Conservation (phyloP, 305 asterid genomes). For the Fraxinus sp. region DNA sequence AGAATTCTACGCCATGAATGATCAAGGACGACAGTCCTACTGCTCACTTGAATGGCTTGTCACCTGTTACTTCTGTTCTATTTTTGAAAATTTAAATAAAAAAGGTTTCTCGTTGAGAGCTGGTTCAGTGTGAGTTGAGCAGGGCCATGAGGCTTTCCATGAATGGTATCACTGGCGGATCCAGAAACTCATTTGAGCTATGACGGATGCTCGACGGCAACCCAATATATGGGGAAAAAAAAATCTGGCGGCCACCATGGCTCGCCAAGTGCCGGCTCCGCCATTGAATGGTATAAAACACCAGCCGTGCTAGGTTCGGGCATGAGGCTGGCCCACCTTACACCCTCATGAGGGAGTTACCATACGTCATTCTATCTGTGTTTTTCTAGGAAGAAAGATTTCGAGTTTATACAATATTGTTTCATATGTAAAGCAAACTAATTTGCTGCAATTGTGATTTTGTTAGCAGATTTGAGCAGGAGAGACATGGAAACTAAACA, state of each 20-base stretch:
- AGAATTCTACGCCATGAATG: not conserved
- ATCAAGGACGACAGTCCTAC: not conserved
- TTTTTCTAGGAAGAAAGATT: not conserved
- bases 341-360: not conserved
- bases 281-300: not conserved
- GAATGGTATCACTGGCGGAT: not conserved
- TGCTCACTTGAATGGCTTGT: not conserved
- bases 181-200: too few species aligned
- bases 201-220: too few species aligned
- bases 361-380: not conserved
- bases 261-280: too few species aligned
- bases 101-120: not conserved
- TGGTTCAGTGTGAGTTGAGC: not conserved
- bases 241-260: too few species aligned
- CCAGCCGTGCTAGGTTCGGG: not conserved
- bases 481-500: constrained; percentile 29
- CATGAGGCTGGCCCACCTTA: not conserved
- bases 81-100: too few species aligned
- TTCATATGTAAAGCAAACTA: not conserved
- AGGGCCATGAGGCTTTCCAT: not conserved
- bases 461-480: constrained; percentile 38
- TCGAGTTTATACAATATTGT: not conserved
- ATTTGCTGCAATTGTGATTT: not conserved
- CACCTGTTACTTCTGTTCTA: not conserved
- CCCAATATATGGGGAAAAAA: too few species aligned